Conservation (phyloP, 371 early-diverging fungal genomes). For the Mortierella sp. region DNA sequence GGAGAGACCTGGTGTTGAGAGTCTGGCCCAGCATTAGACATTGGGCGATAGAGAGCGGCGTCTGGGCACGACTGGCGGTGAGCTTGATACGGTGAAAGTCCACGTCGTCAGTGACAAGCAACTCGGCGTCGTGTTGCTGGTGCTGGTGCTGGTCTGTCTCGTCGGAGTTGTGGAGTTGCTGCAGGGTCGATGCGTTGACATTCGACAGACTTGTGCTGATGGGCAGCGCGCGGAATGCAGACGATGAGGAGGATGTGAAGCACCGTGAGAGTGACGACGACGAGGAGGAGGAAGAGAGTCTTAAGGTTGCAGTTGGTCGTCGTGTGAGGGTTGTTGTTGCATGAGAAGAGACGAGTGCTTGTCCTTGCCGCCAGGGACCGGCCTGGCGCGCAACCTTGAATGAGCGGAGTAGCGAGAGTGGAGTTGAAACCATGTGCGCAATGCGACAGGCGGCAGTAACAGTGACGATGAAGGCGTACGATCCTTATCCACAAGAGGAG, state of each 20-base stretch:
- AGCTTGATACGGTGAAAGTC: constrained; percentile 44
- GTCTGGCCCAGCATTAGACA: constrained; percentile 45
- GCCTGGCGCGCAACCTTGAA: constrained; percentile 8
- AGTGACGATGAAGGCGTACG: neutral
- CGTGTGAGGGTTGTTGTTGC: neutral
- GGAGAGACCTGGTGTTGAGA: constrained; percentile 39
- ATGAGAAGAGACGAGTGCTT: neutral
- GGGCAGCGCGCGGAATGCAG: neutral
- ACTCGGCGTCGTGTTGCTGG: neutral
- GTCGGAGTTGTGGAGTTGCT: constrained; percentile 1
- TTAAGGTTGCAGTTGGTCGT: neutral
- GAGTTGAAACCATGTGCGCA: constrained; percentile 6
- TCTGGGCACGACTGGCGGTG: constrained; percentile 36
- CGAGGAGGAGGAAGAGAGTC: too few relatives aligned
- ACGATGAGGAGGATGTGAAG: neutral
- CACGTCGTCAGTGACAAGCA: too few relatives aligned
- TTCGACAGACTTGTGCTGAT: constrained; percentile 2
- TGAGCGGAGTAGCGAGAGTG: constrained; percentile 17
- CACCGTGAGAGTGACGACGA: neutral
- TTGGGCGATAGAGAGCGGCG: constrained; percentile 51
- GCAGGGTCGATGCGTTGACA: constrained; percentile 1
- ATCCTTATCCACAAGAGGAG: neutral
- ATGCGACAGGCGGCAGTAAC: neutral
- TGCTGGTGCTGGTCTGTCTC: neutral
- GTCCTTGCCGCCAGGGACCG: constrained; percentile 12